These are phyloP conservation scores for Magnusiomyces fungicola DNA, from an alignment of 1,139 yeast species.

Conservation along the genomic window DNA sequence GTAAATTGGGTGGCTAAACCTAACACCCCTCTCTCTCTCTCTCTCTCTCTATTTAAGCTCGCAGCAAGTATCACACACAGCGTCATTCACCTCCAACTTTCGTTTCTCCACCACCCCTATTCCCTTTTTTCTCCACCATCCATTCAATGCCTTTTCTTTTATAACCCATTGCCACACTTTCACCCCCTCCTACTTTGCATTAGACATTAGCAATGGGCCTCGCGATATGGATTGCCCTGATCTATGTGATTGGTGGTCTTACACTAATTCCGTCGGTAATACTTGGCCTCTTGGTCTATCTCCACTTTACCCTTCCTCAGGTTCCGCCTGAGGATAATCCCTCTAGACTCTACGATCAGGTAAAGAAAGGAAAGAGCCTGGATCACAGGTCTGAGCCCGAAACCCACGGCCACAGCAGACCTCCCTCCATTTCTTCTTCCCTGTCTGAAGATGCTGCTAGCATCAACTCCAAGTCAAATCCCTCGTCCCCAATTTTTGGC, in stretches of 20 bases:
- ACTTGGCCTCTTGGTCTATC: slow-evolving; percentile 30
- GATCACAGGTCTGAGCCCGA: too few relatives aligned
- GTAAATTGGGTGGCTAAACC: too few relatives aligned
- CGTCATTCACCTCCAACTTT: too few relatives aligned
- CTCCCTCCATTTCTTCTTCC: slow-evolving; percentile 1
- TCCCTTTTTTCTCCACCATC: too few relatives aligned
- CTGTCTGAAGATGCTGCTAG: slow-evolving; percentile 13
- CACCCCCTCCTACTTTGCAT: slow-evolving; percentile 22
- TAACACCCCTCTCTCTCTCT: too few relatives aligned
- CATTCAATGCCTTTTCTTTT: too few relatives aligned
- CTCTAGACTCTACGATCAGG: background rate
- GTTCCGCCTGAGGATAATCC: slow-evolving; percentile 24
- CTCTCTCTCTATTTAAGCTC: too few relatives aligned
- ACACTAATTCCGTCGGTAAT: slow-evolving; percentile 61
- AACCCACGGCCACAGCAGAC: background rate
- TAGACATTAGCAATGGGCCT: slow-evolving; percentile 1
- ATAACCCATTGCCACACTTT: background rate
- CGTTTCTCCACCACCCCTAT: too few relatives aligned
- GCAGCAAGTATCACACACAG: too few relatives aligned
- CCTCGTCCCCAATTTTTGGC: background rate
- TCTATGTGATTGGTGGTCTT: slow-evolving; percentile 67
- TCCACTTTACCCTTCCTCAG: slow-evolving; percentile 33
- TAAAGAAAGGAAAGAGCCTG: too few relatives aligned
- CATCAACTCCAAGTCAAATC: slow-evolving; percentile 14
- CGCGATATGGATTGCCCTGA: slow-evolving; percentile 26